Evolutionary conservation across 2,329 filamentous ascomycete species (phyloP), one percentile per base, ranked within the genome.

Genomic region (Claviceps citrina): DNA sequence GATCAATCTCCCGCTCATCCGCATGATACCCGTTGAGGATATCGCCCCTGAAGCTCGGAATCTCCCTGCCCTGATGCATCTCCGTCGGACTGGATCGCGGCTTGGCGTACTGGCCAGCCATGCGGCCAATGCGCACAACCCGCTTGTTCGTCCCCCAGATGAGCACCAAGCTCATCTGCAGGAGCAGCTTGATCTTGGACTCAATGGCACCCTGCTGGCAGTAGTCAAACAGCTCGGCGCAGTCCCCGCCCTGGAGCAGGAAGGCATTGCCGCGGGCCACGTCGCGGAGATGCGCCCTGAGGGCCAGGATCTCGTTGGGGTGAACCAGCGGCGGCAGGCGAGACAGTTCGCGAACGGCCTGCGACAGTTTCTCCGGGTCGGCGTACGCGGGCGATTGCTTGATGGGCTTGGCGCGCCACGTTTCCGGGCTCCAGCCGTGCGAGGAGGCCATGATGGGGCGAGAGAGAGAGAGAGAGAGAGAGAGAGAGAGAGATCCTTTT

Each of bases 21-120:
- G 76, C 64, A 28, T 76, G 72, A 62, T 80, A 94, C 20, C 89
- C 89, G 55, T 98, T 98, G 47, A 98, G 70, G 45, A 96, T 96
- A 51, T 98, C 91, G 13, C 91, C 91, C 39, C 91, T 73, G 70
- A 96, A 98, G 31, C 84, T 91, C 4, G 84, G 83, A 40, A 94
- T 81, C 54, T 85, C 76, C 44, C 76, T 74, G 38, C 86, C 87
- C 47, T 93, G 68, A 38, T 93, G 66, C 2, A 77, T 71, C 64
- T 98, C 91, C 28, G 77, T 87, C 0, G 89, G 83, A 51, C 81
- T 93, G 4, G 85, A 94, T 42, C 91, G 71, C 2, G 89, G 91
- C 64, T 98, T 98, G 24, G 91, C 91, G 55, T 94, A 98, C 67
- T 98, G 91, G 3, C 91, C 91, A 10, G 91, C 91, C 78, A 96